Base-by-base conservation (phyloP, 148 eudicot genomes). In the Polygonum maritimum region DNA sequence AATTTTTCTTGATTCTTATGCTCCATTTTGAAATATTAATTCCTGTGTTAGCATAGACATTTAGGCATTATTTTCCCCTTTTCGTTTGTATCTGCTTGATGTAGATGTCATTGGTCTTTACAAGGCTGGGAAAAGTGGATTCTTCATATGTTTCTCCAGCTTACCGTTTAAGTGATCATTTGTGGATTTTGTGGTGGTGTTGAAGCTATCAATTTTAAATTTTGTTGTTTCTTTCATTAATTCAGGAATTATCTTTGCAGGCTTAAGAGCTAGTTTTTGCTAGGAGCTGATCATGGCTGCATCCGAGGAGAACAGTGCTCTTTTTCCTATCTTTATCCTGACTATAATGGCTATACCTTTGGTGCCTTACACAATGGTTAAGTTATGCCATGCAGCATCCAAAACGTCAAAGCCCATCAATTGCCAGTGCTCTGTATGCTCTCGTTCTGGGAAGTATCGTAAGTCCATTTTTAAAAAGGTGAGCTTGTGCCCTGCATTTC, bases 261-360 rank as follows among this genome's bases (percentile, higher is more conserved):
- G 70, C 36, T 63, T 31, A 63, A 33, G 13, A 63, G 40, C 70
- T 35, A 33, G n/a, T 63, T 63, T 63, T 13, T 12, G 4, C 70
- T 63, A 63, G 70, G 41, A 63, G 15, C n/a, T 63, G 41, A 48
- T 77, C 41, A 95, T 95, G 98, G 96, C 94, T 60, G 83, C 89
- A 80, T 88, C 96, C 26, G 98, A 90, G 78, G 98, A 95, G 82
- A 90, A 89, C 63, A 90, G 88, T 86, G 82, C 92, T n/a, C 73
- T 95, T 79, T 95, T 95, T 78, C 97, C 98, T 7, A 95, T 95
- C 58, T 95, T 95, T 55, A 86, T 95, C 58, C 82, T 92, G 82
- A 88, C 98, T 10, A 88, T 92, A 74, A 87, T 95, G 81, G 98
- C 96, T 19, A 57, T 95, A 70, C 96, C 98, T 51, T 85, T 95